A percentile compares a stretch with the other conserved stretches of the same genome.
Conservation (phyloP, 306 rosid species). For the Quercus dentata region DNA sequence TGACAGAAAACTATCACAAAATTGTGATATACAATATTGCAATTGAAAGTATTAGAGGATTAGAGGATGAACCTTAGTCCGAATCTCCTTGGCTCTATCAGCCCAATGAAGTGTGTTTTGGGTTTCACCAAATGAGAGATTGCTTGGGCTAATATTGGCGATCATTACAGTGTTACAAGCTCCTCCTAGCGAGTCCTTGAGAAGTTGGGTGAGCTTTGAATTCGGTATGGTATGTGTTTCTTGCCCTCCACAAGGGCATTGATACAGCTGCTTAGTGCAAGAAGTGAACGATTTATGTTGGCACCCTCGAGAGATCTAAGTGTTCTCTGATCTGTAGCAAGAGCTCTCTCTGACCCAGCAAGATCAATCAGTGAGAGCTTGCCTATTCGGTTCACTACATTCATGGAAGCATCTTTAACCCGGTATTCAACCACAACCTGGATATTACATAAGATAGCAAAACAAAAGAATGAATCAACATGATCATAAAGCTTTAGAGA, state of each 20-base stretch:
- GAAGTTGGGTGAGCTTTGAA: constrained; percentile 94
- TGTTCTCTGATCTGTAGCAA: constrained; percentile 94
- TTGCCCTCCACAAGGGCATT: constrained; percentile 95
- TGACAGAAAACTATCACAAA: not conserved
- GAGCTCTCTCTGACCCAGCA: constrained; percentile 98
- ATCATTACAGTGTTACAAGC: constrained; percentile 94
- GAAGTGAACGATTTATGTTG: constrained; percentile 87
- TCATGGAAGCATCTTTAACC: constrained; percentile 72
- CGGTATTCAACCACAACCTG: constrained; percentile 86
- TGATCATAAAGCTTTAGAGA: not conserved
- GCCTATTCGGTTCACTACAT: constrained; percentile 66
- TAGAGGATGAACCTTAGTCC: constrained; percentile 60
- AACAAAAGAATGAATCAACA: not conserved
- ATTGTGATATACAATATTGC: not conserved
- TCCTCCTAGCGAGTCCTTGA: constrained; percentile 94
- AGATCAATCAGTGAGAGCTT: constrained; percentile 95
- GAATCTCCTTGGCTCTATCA: constrained; percentile 94
- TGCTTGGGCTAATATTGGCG: constrained; percentile 93
- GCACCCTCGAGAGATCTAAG: constrained; percentile 95
- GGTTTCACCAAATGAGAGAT: constrained; percentile 87
- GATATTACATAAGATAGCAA: constrained; percentile 15
- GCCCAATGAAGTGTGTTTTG: constrained; percentile 99
- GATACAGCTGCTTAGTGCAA: constrained; percentile 94
- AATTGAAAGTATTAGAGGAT: constrained; percentile 15
- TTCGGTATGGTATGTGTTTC: constrained; percentile 94